A percentile compares a stretch with the other conserved stretches of the same genome.
These are phyloP conservation scores for Xylaria telfairii DNA, from an alignment of 495 filamentous ascomycete genomes.

Conservation along the genomic window DNA sequence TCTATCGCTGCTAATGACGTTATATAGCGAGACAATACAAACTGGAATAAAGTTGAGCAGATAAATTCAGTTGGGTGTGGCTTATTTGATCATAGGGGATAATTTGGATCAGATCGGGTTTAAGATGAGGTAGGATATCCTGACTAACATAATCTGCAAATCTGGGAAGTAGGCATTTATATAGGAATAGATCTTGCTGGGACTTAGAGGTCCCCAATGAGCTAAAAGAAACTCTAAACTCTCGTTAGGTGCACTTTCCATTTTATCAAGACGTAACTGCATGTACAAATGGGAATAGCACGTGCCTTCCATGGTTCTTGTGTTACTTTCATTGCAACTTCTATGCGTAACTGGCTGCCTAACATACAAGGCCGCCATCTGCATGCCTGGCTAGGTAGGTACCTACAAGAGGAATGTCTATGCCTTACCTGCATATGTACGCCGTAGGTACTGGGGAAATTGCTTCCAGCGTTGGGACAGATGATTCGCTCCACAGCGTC, in stretches of 20 bases:
- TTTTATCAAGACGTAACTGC: not conserved
- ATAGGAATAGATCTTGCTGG: too few species aligned
- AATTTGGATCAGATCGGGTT: not conserved
- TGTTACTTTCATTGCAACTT: not conserved
- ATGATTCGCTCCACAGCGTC: too few species aligned
- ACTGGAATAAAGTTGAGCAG: not conserved
- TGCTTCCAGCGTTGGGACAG: too few species aligned
- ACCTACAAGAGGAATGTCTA: too few species aligned
- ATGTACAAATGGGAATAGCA: too few species aligned
- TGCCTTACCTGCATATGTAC: too few species aligned
- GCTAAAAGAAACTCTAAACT: not conserved
- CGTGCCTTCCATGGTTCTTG: not conserved
- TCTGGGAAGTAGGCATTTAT: too few species aligned
- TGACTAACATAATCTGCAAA: not conserved
- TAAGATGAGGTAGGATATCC: not conserved
- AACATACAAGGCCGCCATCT: not conserved
- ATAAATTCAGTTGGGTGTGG: not conserved
- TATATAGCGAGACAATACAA: not conserved
- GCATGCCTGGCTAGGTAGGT: not conserved
- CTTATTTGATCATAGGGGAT: too few species aligned
- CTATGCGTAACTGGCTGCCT: not conserved
- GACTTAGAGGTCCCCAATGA: too few species aligned
- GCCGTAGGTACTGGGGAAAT: too few species aligned
- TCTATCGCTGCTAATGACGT: not conserved
- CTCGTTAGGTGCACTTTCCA: not conserved